A percentile compares a stretch with the other conserved stretches of the same genome.
Conservation (phyloP, 129 eudicot species). For the Flaveria sonorensis region DNA sequence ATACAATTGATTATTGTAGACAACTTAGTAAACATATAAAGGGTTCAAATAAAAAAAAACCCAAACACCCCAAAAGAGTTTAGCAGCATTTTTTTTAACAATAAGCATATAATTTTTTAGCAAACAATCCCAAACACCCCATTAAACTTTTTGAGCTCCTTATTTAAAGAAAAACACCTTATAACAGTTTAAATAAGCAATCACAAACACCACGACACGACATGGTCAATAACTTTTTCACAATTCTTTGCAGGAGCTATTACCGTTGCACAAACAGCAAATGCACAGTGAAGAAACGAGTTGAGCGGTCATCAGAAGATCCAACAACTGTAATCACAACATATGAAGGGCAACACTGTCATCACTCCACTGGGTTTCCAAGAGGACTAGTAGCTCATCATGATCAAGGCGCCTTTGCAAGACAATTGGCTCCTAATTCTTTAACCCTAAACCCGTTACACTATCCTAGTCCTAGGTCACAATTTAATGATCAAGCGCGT, state of each 20-base stretch:
- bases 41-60: too few species aligned
- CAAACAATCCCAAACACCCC: too few species aligned
- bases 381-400: conserved; percentile 41
- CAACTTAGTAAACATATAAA: too few species aligned
- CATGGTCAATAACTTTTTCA: not conserved
- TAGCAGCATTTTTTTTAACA: too few species aligned
- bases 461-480: conserved; percentile 32
- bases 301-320: conserved; percentile 79
- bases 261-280: conserved; percentile 86
- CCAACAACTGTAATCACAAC: conserved; percentile 86
- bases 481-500: conserved; percentile 29
- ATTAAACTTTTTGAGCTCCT: too few species aligned
- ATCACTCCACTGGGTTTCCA: conserved; percentile 75
- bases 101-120: too few species aligned
- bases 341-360: conserved; percentile 94
- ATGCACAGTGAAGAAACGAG: conserved; percentile 92
- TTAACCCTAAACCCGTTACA: conserved; percentile 23
- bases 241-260: conserved; percentile 62
- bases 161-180: too few species aligned
- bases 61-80: too few species aligned
- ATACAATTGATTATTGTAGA: too few species aligned
- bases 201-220: too few species aligned
- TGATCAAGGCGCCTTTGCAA: conserved; percentile 48
- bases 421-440: conserved; percentile 36
- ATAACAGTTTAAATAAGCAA: too few species aligned